Evolutionary conservation across 345 rosid species (phyloP).

Genomic region (Sonneratia caseolaris): DNA sequence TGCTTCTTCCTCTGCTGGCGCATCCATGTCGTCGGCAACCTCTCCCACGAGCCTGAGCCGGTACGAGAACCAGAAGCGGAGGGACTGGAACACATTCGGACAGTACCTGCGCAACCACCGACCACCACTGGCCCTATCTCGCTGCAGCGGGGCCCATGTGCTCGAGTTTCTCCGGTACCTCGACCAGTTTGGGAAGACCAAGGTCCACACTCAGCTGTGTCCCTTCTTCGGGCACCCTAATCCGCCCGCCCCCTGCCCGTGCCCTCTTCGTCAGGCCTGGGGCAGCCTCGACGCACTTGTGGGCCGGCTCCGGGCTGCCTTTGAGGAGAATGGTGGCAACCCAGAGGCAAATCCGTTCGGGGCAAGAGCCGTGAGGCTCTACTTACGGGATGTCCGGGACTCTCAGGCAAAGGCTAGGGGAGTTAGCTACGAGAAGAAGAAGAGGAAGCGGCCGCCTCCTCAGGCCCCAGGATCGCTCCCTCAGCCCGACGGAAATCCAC

Average conservation of each 20-base stretch:
- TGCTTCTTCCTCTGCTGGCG: constrained; percentile 17
- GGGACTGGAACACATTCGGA: constrained; percentile 95
- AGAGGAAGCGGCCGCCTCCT: constrained; percentile 55
- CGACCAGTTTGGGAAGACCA: constrained; percentile 91
- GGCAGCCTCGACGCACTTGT: constrained; percentile 93
- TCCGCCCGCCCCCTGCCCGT: constrained; percentile 91
- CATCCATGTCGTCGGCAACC: constrained; percentile 36
- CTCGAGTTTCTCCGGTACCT: constrained; percentile 87
- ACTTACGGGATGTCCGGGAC: constrained; percentile 82
- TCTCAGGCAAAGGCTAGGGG: constrained; percentile 88
- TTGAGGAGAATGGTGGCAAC: constrained; percentile 88
- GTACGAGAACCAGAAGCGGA: constrained; percentile 88
- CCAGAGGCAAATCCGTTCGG: constrained; percentile 94
- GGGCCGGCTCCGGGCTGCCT: constrained; percentile 91
- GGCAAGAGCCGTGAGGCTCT: constrained; percentile 90
- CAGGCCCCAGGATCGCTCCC: constrained; percentile 16
- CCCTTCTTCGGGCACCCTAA: constrained; percentile 91
- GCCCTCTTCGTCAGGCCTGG: constrained; percentile 98
- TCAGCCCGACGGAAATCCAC: not conserved
- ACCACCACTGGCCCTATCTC: constrained; percentile 69
- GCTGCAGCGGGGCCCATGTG: constrained; percentile 94
- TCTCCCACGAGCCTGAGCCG: constrained; percentile 58
- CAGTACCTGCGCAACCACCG: constrained; percentile 88
- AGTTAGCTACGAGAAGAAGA: constrained; percentile 89
- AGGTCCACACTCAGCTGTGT: constrained; percentile 72